phyloP scores from a whole-genome alignment of 2,329 filamentous ascomycete genomes.

The Monilinia fructicola region DNA sequence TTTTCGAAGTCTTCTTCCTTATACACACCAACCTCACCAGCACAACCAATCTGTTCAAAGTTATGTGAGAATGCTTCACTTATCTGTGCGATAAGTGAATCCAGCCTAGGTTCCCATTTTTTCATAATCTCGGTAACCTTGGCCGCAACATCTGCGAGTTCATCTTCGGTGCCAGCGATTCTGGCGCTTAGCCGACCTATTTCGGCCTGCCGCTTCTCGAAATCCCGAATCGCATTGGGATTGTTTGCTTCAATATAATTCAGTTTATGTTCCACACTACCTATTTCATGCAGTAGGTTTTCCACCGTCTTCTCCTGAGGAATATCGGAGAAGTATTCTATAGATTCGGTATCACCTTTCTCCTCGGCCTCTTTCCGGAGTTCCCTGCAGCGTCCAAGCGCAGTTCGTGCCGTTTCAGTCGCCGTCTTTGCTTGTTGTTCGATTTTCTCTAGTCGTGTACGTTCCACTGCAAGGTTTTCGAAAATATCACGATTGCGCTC shows the following conservation, averaged over 20 bases:
- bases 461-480: slow-evolving; percentile 50
- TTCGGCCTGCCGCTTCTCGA: slow-evolving; percentile 66
- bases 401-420: slow-evolving; percentile 43
- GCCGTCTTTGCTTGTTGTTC: slow-evolving; percentile 44
- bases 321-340: slow-evolving; percentile 46
- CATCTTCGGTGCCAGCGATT: slow-evolving; percentile 53
- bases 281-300: slow-evolving; percentile 70
- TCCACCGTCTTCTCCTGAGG: slow-evolving; percentile 55
- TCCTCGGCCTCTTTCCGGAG: slow-evolving; percentile 42
- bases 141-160: slow-evolving; percentile 54
- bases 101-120: slow-evolving; percentile 81
- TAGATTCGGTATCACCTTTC: slow-evolving; percentile 42
- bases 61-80: slow-evolving; percentile 90
- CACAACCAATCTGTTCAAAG: slow-evolving; percentile 90
- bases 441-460: slow-evolving; percentile 44
- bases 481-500: slow-evolving; percentile 62
- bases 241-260: slow-evolving; percentile 79
- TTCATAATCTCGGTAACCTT: slow-evolving; percentile 66
- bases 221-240: slow-evolving; percentile 72
- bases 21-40: slow-evolving; percentile 82
- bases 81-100: slow-evolving; percentile 75
- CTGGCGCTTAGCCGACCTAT: slow-evolving; percentile 66
- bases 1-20: slow-evolving; percentile 92
- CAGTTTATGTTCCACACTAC: slow-evolving; percentile 70
- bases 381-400: slow-evolving; percentile 44